Percentiles rank a stretch among this genome's conserved stretches.
Evolutionary conservation across 2,329 filamentous ascomycete species (phyloP).

Genomic region (Monascus ruber): DNA sequence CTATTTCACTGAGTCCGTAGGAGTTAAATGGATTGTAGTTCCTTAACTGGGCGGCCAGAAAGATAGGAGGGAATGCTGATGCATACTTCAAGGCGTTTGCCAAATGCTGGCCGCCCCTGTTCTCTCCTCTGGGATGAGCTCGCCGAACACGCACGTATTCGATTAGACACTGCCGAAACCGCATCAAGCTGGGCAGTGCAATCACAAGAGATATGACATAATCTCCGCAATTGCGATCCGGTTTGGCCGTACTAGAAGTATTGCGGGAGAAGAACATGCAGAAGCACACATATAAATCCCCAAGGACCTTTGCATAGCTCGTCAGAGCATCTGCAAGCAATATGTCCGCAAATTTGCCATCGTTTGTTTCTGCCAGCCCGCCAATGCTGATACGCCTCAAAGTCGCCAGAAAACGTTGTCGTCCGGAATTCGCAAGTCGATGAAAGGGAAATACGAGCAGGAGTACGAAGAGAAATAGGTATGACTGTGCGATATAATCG

Average conservation of each 20-base stretch:
- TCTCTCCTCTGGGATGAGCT: conserved; percentile 39
- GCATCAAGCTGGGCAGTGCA: conserved; percentile 70
- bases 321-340: conserved; percentile 88
- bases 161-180: conserved; percentile 80
- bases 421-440: conserved; percentile 56
- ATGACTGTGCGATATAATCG: conserved; percentile 77
- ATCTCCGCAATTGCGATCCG: conserved; percentile 73
- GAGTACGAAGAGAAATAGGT: conserved; percentile 60
- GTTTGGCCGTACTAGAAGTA: conserved; percentile 64
- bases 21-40: conserved; percentile 43
- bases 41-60: conserved; percentile 64
- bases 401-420: conserved; percentile 62
- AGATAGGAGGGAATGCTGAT: conserved; percentile 85
- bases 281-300: conserved; percentile 73
- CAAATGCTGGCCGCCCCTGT: conserved; percentile 72
- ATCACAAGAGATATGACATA: conserved; percentile 70
- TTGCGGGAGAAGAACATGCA: conserved; percentile 78
- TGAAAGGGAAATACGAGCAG: conserved; percentile 64
- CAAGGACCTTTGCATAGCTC: conserved; percentile 85
- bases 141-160: conserved; percentile 66
- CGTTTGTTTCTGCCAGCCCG: conserved; percentile 70
- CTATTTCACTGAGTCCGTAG: conserved; percentile 42
- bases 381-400: conserved; percentile 71
- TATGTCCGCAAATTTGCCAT: conserved; percentile 92
- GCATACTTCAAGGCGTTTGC: conserved; percentile 93